Evolutionary conservation across 164 flowering plant species (phyloP).

Genomic region (Sedum album): DNA sequence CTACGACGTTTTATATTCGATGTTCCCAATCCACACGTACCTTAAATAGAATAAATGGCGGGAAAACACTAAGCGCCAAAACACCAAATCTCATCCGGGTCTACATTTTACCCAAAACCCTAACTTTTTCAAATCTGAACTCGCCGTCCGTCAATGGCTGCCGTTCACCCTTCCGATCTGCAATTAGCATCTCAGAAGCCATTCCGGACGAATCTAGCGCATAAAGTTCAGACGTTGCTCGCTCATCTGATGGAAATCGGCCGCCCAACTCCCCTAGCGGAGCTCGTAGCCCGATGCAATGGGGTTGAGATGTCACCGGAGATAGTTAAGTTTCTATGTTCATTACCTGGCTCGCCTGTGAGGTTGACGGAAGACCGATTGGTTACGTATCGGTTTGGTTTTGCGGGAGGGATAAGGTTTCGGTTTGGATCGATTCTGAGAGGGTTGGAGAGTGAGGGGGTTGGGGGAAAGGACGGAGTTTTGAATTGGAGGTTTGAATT

Average conservation of each 20-base stretch:
- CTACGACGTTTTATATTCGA: too few species aligned
- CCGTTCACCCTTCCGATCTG: conserved; percentile 7
- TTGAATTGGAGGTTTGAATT: background rate
- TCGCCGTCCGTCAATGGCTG: conserved; percentile 7
- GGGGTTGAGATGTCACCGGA: conserved; percentile 15
- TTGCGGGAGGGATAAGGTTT: background rate
- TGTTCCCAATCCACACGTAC: too few species aligned
- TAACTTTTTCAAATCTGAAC: background rate
- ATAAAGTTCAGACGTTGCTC: conserved; percentile 22
- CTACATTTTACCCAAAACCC: background rate
- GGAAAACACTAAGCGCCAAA: background rate
- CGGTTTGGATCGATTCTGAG: background rate
- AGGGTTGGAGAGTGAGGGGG: background rate
- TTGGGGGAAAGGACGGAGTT: background rate
- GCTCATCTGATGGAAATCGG: conserved; percentile 21
- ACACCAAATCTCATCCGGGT: background rate
- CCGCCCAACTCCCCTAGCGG: conserved; percentile 13
- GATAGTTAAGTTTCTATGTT: conserved; percentile 16
- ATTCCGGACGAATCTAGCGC: background rate
- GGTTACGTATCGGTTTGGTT: conserved; percentile 11
- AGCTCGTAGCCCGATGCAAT: conserved; percentile 21
- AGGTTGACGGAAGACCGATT: conserved; percentile 7
- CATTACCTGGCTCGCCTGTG: conserved; percentile 28
- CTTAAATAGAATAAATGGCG: background rate
- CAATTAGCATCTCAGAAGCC: background rate